These are phyloP conservation scores for Venturia pyrina DNA, from an alignment of 2,329 filamentous ascomycete genomes.

Conservation along the genomic window DNA sequence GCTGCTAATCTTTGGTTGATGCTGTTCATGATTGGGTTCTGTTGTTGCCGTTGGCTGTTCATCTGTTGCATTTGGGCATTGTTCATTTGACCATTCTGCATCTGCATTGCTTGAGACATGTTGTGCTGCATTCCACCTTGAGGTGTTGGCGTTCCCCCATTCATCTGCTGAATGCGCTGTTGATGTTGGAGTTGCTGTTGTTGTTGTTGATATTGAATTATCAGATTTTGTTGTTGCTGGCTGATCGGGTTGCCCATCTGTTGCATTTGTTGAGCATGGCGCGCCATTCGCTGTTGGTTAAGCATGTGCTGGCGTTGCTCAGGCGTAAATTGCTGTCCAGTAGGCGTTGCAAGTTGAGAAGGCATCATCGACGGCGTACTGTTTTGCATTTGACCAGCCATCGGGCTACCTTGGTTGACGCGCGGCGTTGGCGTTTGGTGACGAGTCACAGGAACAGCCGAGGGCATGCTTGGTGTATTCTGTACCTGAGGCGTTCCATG, in stretches of 20 bases:
- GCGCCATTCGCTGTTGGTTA: slow-evolving; percentile 17
- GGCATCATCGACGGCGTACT: slow-evolving; percentile 12
- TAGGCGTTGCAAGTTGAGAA: background rate
- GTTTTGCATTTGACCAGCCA: slow-evolving; percentile 10
- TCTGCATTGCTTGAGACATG: background rate
- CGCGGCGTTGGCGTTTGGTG: slow-evolving; percentile 28
- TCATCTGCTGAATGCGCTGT: slow-evolving; percentile 5
- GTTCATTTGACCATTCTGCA: slow-evolving; percentile 1
- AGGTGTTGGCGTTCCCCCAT: background rate
- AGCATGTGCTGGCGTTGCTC: slow-evolving; percentile 22
- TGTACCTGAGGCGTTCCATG: slow-evolving; percentile 28
- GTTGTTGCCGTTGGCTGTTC: slow-evolving; percentile 17
- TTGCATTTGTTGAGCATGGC: slow-evolving; percentile 18
- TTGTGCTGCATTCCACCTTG: background rate
- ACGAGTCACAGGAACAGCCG: slow-evolving; percentile 22
- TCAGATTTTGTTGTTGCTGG: slow-evolving; percentile 3
- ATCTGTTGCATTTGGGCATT: slow-evolving; percentile 19
- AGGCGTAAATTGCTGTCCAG: slow-evolving; percentile 10
- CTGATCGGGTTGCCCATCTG: background rate
- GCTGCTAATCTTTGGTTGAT: slow-evolving; percentile 16
- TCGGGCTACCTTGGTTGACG: slow-evolving; percentile 10
- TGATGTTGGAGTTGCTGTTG: slow-evolving; percentile 14
- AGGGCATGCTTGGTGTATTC: slow-evolving; percentile 26
- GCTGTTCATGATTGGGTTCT: slow-evolving; percentile 24
- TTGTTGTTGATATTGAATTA: slow-evolving; percentile 17